These are phyloP conservation scores for Fusarium protoensiforme DNA, from an alignment of 2,329 filamentous ascomycete species.

Conservation along the genomic window DNA sequence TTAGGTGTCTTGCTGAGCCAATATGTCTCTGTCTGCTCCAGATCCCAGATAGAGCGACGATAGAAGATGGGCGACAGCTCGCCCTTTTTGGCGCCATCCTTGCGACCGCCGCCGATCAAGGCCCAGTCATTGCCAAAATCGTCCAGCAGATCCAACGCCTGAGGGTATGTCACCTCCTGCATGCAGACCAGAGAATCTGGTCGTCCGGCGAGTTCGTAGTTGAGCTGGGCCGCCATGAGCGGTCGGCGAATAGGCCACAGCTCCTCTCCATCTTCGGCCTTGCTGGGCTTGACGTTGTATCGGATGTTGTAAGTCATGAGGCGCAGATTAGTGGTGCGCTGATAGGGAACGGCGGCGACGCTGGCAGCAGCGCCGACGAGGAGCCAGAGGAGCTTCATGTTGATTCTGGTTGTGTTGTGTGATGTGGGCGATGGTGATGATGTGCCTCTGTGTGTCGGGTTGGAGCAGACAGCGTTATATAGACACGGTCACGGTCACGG, in stretches of 20 bases:
- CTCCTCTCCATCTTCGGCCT: conserved; percentile 63
- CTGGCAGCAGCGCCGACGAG: conserved; percentile 15
- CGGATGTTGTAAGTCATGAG: conserved; percentile 74
- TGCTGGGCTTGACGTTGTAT: conserved; percentile 59
- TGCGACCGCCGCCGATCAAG: conserved; percentile 66
- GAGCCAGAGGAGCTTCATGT: conserved; percentile 32
- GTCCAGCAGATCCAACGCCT: conserved; percentile 66
- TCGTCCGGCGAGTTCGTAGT: conserved; percentile 59
- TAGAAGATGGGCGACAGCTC: conserved; percentile 79
- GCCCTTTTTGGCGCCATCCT: conserved; percentile 68
- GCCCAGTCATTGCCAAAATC: conserved; percentile 57
- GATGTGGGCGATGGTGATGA: neutral
- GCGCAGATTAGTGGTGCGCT: conserved; percentile 53
- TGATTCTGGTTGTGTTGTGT: neutral
- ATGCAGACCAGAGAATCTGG: conserved; percentile 68
- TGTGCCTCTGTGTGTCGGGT: neutral
- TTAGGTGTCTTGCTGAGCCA: conserved; percentile 72
- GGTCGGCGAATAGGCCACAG: conserved; percentile 66
- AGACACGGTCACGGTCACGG: neutral
- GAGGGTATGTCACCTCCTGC: conserved; percentile 72
- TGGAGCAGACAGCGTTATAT: neutral
- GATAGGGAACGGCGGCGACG: conserved; percentile 19
- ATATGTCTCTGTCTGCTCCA: conserved; percentile 63
- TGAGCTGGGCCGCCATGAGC: conserved; percentile 63
- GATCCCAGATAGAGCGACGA: conserved; percentile 61